Evolutionary conservation across 192 early-diverging fungal species (phyloP).

Genomic region (Rhizophagus sp.): DNA sequence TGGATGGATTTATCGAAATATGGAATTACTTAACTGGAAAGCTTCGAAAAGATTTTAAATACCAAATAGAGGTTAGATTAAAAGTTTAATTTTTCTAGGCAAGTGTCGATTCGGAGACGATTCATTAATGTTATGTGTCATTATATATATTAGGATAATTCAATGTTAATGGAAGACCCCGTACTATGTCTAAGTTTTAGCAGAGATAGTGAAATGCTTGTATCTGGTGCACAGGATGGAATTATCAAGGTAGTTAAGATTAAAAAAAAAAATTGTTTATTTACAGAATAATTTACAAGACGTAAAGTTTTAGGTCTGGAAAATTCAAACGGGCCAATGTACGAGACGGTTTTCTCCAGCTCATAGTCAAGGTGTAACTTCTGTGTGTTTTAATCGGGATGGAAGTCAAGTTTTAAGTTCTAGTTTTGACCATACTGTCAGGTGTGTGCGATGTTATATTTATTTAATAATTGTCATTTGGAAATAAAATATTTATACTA

Average conservation of each 20-base stretch:
- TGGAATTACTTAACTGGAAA: constrained; percentile 95
- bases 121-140: constrained; percentile 8
- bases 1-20: constrained; percentile 95
- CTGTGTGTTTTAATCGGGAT: constrained; percentile 76
- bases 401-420: constrained; percentile 77
- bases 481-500: background rate
- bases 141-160: constrained; percentile 58
- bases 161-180: constrained; percentile 91
- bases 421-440: constrained; percentile 77
- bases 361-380: constrained; percentile 83
- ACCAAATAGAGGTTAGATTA: constrained; percentile 76
- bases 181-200: constrained; percentile 79
- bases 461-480: background rate
- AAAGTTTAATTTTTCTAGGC: background rate
- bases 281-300: background rate
- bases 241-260: constrained; percentile 67
- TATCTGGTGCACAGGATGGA: constrained; percentile 83
- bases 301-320: constrained; percentile 68
- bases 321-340: constrained; percentile 71
- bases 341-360: constrained; percentile 75
- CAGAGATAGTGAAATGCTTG: constrained; percentile 77
- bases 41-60: constrained; percentile 82
- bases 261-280: background rate
- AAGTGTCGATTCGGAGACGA: background rate
- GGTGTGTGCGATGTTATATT: constrained; percentile 39